Evolutionary conservation across 169 alveolate genomes (phyloP).

Genomic region (Cryptosporidium sp.): DNA sequence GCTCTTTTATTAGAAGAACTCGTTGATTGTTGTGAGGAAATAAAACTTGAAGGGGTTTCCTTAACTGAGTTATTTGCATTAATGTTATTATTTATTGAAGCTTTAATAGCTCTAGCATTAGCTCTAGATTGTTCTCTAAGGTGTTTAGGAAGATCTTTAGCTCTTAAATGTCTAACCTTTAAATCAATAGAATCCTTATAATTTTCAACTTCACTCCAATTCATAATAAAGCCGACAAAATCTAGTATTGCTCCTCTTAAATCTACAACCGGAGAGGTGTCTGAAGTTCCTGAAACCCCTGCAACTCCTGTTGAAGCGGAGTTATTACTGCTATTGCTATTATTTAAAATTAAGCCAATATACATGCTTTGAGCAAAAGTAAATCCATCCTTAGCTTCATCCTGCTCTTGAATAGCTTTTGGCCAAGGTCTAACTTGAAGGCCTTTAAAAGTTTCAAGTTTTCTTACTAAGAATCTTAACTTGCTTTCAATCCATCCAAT

Average conservation of each 20-base stretch:
- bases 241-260: constrained; percentile 70
- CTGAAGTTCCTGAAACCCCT: not conserved
- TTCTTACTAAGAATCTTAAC: constrained; percentile 84
- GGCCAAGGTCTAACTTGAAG: constrained; percentile 87
- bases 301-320: not conserved
- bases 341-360: constrained; percentile 56
- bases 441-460: constrained; percentile 83
- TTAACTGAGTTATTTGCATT: not conserved
- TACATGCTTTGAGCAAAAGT: constrained; percentile 64
- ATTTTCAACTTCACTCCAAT: constrained; percentile 66
- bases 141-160: constrained; percentile 49
- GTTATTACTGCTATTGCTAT: not conserved
- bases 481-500: constrained; percentile 89
- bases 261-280: constrained; percentile 60
- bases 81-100: not conserved
- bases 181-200: constrained; percentile 68
- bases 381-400: constrained; percentile 66
- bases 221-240: constrained; percentile 75
- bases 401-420: constrained; percentile 56
- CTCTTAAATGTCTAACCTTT: constrained; percentile 56
- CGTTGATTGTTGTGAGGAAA: constrained; percentile 71
- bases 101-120: not conserved
- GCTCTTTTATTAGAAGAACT: constrained; percentile 53
- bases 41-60: constrained; percentile 34
- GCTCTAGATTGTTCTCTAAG: constrained; percentile 38